Percentiles rank a stretch among this genome's conserved stretches.
Conservation (phyloP, 208 protist species). For the Trypanosoma rangeli region DNA sequence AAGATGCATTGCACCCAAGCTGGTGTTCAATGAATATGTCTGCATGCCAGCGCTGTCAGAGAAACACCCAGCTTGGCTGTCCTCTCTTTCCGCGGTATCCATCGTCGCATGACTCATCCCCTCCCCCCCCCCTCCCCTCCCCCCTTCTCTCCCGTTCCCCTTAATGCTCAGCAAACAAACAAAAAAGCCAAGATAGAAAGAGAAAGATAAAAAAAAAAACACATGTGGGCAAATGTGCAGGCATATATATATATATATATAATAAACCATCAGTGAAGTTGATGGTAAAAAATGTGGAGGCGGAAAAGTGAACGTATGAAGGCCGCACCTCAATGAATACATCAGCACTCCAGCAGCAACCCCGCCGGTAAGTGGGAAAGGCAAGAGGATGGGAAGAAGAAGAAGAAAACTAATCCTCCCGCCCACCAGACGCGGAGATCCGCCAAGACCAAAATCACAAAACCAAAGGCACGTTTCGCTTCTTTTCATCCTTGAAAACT, state of each 20-base stretch:
- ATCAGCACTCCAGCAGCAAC: not conserved
- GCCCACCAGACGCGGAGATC: no score
- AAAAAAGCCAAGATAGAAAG: conserved; percentile 13
- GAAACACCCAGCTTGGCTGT: conserved; percentile 7
- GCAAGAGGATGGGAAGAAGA: not conserved
- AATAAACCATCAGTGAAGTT: not conserved
- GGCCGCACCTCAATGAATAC: not conserved
- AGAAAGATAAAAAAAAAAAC: not conserved
- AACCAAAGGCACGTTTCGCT: no score
- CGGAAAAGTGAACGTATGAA: not conserved
- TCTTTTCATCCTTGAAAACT: no score
- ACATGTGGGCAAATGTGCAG: not conserved
- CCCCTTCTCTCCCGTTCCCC: not conserved
- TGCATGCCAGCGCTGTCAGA: conserved; percentile 26
- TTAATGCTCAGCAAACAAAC: conserved; percentile 10
- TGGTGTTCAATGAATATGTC: conserved; percentile 37
- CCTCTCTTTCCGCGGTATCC: conserved; percentile 12
- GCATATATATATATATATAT: not conserved
- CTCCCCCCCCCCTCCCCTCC: not conserved
- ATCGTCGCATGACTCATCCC: conserved; percentile 1
- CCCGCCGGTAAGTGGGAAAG: not conserved
- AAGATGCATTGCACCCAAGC: conserved; percentile 35
- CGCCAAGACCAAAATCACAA: no score
- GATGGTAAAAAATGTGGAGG: not conserved
- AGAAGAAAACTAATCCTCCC: not conserved